Evolutionary conservation across 345 rosid genomes (phyloP), one percentile per base, ranked within the genome.

Genomic region (Populus simonii): DNA sequence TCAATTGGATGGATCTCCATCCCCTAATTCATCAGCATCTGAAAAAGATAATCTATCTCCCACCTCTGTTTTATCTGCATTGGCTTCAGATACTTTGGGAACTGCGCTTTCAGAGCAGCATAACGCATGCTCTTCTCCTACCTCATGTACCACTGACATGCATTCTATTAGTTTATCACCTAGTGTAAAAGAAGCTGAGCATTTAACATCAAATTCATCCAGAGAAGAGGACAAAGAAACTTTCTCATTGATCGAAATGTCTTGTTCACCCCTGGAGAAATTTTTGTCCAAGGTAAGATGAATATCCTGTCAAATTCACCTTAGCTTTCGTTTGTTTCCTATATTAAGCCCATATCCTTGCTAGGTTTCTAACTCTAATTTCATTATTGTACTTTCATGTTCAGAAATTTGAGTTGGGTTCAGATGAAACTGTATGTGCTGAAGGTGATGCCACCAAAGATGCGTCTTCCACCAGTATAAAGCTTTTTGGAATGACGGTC

Each of bases 401-500:
- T 23, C 83, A 86, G 90, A 84, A 82, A 45, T 43, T 45, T 53
- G 83, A 85, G 51, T 27, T 61, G 12, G 79, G 76, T 63, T 72
- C 83, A 33, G 73, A 82, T 51, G 80, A 66, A 55, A 66, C 49
- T 31, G 39, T 65, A 7, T 41, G 68, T 62, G 41, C 61, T 1
- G 77, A 80, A 41, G 87, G 67, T 43, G 79, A 63, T 45, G 78
- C 78, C 18, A 53, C 33, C 9, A 65, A 6, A 6, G 75, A 74
- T 51, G 49, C 71, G 20, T 66, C 90, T 7, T 72, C 20, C 51
- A 71, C 79, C n/a, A 86, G 88, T 76, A 81, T 94, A 84, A 91
- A 81, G 79, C 92, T 94, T 73, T 92, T 94, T 15, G 97, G 98
- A 67, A 83, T 76, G 84, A 83, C 89, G 16, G 89, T 94, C 35